Evolutionary conservation across 2,329 filamentous ascomycete genomes (phyloP), one percentile per base, ranked within the genome.

Genomic region (Calonectria naviculata): DNA sequence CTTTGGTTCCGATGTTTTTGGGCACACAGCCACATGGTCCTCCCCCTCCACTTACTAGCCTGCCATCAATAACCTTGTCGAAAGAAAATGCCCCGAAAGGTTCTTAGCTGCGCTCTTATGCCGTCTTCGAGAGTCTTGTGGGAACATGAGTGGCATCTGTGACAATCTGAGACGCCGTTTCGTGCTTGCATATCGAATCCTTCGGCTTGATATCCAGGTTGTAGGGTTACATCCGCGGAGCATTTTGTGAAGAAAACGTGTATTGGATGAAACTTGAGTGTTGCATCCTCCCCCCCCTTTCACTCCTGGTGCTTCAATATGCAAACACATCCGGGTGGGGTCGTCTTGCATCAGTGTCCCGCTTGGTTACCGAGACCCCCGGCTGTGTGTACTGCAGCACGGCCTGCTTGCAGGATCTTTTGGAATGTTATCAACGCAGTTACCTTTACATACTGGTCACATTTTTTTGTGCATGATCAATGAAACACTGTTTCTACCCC

Each of bases 401-500:
- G 46, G 52, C 58, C 52, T 49, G 52, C 61, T 54, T 54, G 52
- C 49, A 65, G 67, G 58, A 60, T 38, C 26, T 21, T 68, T 56
- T 34, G 24, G 67, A 36, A 68, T 46, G 21, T 28, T 65, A 49
- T 58, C 56, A 64, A 49, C 42, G 26, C 13, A 34, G 60, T 52
- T 24, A 26, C 52, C 26, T 61, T 49, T 26, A n/a, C 42, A 52
- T 42, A 42, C 49, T 36, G 42, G 42, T 36, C 29, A 21, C 38
- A 41, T 24, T 31, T 34, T 71, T 56, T 31, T n/a, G 38, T 61
- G 58, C 65, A 13, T 71, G 52, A 36, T 58, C 44, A 46, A 66
- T 72, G 73, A 74, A 66, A 72, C 73, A 49, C 26, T 49, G 67
- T 70, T 63, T 72, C 68, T 72, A 74, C 75, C 74, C 74, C 66